These are phyloP conservation scores for Aspergillus puulaauensis DNA, from an alignment of 2,329 filamentous ascomycete genomes.

Conservation along the genomic window DNA sequence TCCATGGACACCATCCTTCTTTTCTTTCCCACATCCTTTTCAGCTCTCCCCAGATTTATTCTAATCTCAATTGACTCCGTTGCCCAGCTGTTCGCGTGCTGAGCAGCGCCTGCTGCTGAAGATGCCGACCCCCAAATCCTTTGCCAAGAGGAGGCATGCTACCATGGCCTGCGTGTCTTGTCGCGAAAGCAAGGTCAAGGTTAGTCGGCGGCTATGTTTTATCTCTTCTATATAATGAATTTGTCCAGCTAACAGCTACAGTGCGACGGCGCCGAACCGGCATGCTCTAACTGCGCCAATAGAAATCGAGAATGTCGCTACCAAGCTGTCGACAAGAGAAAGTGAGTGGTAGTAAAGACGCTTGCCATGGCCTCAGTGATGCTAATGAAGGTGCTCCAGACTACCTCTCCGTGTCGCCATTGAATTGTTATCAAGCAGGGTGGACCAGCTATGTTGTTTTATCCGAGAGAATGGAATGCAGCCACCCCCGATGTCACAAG, in stretches of 20 bases:
- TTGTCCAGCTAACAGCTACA: background rate
- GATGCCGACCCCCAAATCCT: background rate
- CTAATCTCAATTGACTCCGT: no score
- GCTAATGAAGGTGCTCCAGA: background rate
- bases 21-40: no score
- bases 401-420: conserved; percentile 22
- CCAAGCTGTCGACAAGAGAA: conserved; percentile 2
- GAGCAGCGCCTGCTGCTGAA: no score
- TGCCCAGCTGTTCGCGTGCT: no score
- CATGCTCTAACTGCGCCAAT: conserved; percentile 1
- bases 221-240: background rate
- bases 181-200: conserved; percentile 3
- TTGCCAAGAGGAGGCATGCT: background rate
- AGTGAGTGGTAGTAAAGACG: background rate
- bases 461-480: conserved; percentile 20
- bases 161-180: conserved; percentile 5
- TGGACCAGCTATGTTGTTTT: conserved; percentile 23
- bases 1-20: no score
- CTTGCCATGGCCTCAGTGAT: background rate
- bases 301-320: background rate
- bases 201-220: background rate
- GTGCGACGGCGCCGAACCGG: conserved; percentile 1
- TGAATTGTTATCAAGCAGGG: conserved; percentile 22
- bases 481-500: conserved; percentile 13
- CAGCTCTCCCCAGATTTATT: no score